Conservation (phyloP, 2,329 filamentous ascomycete genomes). For the Curvularia verruculosa region DNA sequence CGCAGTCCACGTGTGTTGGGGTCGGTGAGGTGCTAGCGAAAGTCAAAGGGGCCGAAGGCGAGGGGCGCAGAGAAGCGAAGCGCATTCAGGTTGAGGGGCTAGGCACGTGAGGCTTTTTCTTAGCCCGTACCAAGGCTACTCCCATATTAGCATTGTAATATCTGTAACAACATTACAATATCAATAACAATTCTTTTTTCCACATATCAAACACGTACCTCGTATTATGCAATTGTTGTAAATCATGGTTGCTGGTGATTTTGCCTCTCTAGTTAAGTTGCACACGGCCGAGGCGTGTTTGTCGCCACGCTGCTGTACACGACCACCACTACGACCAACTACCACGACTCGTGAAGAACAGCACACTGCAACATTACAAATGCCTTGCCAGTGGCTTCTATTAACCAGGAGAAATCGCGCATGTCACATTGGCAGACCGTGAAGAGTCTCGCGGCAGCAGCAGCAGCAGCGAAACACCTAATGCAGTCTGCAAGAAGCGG, state of each 20-base stretch:
- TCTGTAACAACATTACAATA: slow-evolving; percentile 1
- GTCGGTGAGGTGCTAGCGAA: slow-evolving; percentile 3
- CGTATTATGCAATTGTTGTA: not conserved
- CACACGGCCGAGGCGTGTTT: not conserved
- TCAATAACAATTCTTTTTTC: not conserved
- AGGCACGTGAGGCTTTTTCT: not conserved
- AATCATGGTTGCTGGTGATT: not conserved
- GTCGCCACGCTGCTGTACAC: not conserved
- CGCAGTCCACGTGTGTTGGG: slow-evolving; percentile 8
- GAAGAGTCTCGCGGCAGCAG: not conserved
- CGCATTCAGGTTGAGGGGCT: slow-evolving; percentile 1
- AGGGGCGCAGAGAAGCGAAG: not conserved
- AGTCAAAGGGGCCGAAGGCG: slow-evolving; percentile 5
- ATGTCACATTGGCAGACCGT: not conserved
- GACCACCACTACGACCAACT: not conserved
- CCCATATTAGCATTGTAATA: not conserved
- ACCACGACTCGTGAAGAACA: not conserved
- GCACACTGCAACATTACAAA: too few relatives aligned
- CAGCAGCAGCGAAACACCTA: not conserved
- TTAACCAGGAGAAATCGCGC: not conserved
- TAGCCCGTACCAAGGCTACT: slow-evolving; percentile 2
- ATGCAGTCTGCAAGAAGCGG: not conserved
- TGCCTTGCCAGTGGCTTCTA: not conserved
- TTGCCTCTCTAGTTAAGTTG: not conserved
- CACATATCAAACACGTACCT: not conserved